A percentile compares a stretch with the other conserved stretches of the same genome.
Evolutionary conservation across 495 filamentous ascomycete species (phyloP).

Genomic region (Xylaria grammica): DNA sequence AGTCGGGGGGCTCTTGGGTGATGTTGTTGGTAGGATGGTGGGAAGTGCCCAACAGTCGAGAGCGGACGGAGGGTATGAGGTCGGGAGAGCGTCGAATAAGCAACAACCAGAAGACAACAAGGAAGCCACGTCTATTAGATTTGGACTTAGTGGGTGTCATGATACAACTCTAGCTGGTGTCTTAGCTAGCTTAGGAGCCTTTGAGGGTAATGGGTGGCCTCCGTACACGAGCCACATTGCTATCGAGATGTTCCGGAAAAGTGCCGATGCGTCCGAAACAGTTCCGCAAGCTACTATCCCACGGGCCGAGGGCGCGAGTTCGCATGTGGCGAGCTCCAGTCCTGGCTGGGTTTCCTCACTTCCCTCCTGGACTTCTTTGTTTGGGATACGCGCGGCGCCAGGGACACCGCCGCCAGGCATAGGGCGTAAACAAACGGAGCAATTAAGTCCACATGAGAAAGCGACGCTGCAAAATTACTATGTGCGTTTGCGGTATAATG

Average conservation of each 20-base stretch:
- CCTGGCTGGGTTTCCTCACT: conserved; percentile 54
- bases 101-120: conserved; percentile 48
- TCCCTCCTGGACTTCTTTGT: conserved; percentile 38
- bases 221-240: conserved; percentile 92
- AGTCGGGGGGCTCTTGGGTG: conserved; percentile 82
- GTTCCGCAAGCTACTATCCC: conserved; percentile 6
- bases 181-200: conserved; percentile 79
- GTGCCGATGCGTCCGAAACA: conserved; percentile 24
- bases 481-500: conserved; percentile 95
- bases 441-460: conserved; percentile 57
- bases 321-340: conserved; percentile 22
- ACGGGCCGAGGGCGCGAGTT: conserved; percentile 10
- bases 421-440: conserved; percentile 55
- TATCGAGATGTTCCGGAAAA: conserved; percentile 80
- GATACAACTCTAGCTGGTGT: conserved; percentile 90
- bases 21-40: conserved; percentile 85
- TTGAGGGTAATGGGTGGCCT: conserved; percentile 77
- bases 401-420: conserved; percentile 45
- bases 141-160: conserved; percentile 84
- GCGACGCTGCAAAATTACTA: conserved; percentile 71
- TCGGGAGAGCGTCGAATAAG: conserved; percentile 47
- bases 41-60: conserved; percentile 67
- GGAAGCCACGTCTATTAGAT: conserved; percentile 61
- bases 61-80: conserved; percentile 58
- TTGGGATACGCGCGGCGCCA: conserved; percentile 18